These are phyloP conservation scores for Pelargonium myrrhifolium DNA, from an alignment of 441 rosid genomes.

Conservation along the genomic window DNA sequence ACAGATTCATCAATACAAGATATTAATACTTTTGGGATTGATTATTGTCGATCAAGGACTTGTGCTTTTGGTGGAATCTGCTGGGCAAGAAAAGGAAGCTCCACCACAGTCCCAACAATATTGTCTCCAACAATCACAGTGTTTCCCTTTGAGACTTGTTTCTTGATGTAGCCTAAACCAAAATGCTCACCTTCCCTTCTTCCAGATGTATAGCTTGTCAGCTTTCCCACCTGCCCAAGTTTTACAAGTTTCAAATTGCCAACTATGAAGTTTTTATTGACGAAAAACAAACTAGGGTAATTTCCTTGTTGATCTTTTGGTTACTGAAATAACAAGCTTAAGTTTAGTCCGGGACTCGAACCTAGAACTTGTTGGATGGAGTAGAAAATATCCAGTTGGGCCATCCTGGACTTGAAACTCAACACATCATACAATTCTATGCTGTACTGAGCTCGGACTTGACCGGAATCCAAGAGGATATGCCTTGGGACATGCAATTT, in stretches of 20 bases:
- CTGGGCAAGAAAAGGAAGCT: slow-evolving; percentile 51
- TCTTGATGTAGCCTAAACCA: slow-evolving; percentile 76
- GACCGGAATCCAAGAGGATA: too few species aligned
- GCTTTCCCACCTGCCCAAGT: slow-evolving; percentile 53
- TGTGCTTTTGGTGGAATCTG: slow-evolving; percentile 44
- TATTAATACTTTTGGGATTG: not conserved
- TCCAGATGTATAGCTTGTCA: slow-evolving; percentile 64
- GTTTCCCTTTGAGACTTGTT: slow-evolving; percentile 39
- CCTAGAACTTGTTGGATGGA: too few species aligned
- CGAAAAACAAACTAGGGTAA: not conserved
- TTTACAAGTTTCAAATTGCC: not conserved
- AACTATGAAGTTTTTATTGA: not conserved
- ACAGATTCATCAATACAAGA: not conserved
- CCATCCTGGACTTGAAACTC: too few species aligned
- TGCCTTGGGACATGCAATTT: too few species aligned
- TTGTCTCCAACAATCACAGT: slow-evolving; percentile 51
- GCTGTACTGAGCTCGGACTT: too few species aligned
- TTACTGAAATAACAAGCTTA: not conserved
- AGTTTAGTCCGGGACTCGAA: too few species aligned
- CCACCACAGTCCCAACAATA: slow-evolving; percentile 40
- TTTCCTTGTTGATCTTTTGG: not conserved
- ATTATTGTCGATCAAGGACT: slow-evolving; percentile 25
- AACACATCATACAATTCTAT: too few species aligned
- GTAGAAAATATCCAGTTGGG: too few species aligned
- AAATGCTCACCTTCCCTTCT: slow-evolving; percentile 39